Percentiles rank a stretch among this genome's conserved stretches.
These are phyloP conservation scores for Tricholoma matsutake DNA, from an alignment of 768 basidiomycete genomes.

Conservation along the genomic window DNA sequence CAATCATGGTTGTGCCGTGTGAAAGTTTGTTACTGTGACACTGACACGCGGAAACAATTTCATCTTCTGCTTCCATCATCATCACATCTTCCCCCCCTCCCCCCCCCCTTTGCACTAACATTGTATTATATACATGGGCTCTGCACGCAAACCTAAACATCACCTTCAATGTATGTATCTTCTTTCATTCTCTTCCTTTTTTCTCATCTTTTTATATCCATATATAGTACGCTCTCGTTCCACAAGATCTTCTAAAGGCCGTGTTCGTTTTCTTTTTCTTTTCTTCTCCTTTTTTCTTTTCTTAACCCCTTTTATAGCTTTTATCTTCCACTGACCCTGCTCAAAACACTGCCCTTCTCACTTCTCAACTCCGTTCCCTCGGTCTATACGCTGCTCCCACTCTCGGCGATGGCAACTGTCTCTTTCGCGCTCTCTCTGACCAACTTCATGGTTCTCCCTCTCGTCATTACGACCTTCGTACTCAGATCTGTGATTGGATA, in stretches of 20 bases:
- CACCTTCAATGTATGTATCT: constrained; percentile 15
- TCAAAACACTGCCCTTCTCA: constrained; percentile 41
- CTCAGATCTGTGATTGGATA: constrained; percentile 83
- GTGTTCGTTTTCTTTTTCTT: constrained; percentile 33
- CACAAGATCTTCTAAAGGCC: constrained; percentile 36
- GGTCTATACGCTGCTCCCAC: constrained; percentile 88
- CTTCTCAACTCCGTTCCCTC: constrained; percentile 67
- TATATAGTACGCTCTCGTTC: constrained; percentile 38
- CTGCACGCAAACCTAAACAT: constrained; percentile 10
- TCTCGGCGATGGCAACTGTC: constrained; percentile 88
- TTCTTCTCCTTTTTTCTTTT: constrained; percentile 9
- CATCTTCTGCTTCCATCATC: constrained; percentile 9
- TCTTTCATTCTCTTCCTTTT: constrained; percentile 5
- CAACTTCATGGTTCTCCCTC: constrained; percentile 78
- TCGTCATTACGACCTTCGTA: constrained; percentile 63
- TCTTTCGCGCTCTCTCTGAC: constrained; percentile 88
- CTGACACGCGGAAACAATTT: neutral
- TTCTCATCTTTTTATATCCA: constrained; percentile 7
- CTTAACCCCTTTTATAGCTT: constrained; percentile 31
- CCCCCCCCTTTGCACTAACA: no score
- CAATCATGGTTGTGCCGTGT: no score
- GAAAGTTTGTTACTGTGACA: no score
- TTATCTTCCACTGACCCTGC: constrained; percentile 13
- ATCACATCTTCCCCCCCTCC: neutral
- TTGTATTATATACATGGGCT: no score